These are phyloP conservation scores for Chlorophyllum brunneum DNA, from an alignment of 768 basidiomycete genomes.

Conservation along the genomic window DNA sequence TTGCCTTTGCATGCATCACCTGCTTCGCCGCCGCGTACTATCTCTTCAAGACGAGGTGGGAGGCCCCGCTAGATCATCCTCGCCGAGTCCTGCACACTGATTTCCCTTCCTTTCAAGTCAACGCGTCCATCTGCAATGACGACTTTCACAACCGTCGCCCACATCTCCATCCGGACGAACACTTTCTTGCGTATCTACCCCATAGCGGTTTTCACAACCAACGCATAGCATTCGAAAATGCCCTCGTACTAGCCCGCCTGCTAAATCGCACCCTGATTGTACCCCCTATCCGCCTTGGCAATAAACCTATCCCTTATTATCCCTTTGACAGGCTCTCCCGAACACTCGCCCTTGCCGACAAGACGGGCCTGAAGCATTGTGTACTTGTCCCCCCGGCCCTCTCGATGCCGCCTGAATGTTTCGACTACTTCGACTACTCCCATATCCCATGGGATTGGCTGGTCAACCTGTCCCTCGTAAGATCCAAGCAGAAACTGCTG, in stretches of 20 bases:
- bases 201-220: constrained; percentile 87
- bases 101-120: constrained; percentile 18
- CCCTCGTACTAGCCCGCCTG: constrained; percentile 62
- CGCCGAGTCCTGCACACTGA: constrained; percentile 26
- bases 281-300: constrained; percentile 70
- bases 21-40: constrained; percentile 64
- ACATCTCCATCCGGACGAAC: constrained; percentile 24
- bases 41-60: constrained; percentile 62
- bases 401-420: constrained; percentile 50
- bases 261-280: constrained; percentile 77
- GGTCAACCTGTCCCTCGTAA: constrained; percentile 45
- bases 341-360: constrained; percentile 44
- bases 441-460: constrained; percentile 69
- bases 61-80: constrained; percentile 19
- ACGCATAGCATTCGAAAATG: constrained; percentile 84
- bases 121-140: constrained; percentile 18
- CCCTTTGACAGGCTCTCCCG: constrained; percentile 46
- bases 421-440: constrained; percentile 57
- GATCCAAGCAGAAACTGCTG: constrained; percentile 36
- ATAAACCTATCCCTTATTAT: constrained; percentile 55
- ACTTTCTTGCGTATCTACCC: constrained; percentile 71
- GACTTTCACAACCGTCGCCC: constrained; percentile 11
- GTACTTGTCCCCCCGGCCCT: constrained; percentile 29
- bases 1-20: constrained; percentile 43
- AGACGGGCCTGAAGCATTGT: constrained; percentile 52